These are phyloP conservation scores for Scutellospora calospora DNA, from an alignment of 371 early-diverging fungal species.

Conservation along the genomic window DNA sequence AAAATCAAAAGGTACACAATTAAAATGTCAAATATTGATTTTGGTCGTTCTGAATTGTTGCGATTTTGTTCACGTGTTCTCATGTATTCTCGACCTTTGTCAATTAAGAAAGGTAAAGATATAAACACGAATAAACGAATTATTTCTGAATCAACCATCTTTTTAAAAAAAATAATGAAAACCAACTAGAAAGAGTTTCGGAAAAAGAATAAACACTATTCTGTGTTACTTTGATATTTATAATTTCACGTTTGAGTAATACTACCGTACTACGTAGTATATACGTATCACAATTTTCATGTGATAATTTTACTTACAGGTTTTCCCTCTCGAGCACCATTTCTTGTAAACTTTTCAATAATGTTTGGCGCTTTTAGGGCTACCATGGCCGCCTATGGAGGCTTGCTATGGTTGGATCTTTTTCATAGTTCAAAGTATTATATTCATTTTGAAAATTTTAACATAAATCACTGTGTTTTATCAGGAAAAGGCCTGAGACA, in stretches of 20 bases:
- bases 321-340: too few species aligned
- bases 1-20: background rate
- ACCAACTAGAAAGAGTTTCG: too few species aligned
- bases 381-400: constrained; percentile 72
- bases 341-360: constrained; percentile 9
- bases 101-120: constrained; percentile 16
- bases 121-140: constrained; percentile 14
- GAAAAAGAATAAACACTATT: too few species aligned
- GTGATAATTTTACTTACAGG: too few species aligned
- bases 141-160: constrained; percentile 29
- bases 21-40: background rate
- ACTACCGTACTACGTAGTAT: too few species aligned
- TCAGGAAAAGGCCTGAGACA: constrained; percentile 80
- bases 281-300: too few species aligned
- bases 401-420: constrained; percentile 69
- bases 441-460: background rate
- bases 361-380: constrained; percentile 86
- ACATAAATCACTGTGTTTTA: background rate
- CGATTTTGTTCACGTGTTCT: background rate
- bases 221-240: too few species aligned
- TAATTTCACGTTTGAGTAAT: too few species aligned
- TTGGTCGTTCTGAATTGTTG: background rate
- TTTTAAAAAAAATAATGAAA: too few species aligned
- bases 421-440: background rate
- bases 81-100: constrained; percentile 16